Conservation (phyloP, 345 rosid species). For the Salix dunnii region DNA sequence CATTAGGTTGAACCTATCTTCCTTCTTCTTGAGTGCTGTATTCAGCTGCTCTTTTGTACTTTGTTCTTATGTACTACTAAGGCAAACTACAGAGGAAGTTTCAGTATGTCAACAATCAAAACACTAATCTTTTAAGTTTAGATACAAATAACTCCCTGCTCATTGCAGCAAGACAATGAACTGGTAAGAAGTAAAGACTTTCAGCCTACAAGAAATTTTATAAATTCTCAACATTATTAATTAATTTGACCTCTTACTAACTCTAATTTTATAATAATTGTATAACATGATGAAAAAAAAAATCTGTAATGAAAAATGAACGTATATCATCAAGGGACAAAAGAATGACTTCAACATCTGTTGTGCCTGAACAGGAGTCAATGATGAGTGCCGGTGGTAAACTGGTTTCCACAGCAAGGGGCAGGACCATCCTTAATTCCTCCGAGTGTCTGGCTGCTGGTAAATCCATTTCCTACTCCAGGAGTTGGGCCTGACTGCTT, state of each 20-base stretch:
- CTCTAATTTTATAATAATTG: background rate
- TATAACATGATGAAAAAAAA: background rate
- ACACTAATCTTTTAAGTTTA: too few relatives aligned
- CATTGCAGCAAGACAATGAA: background rate
- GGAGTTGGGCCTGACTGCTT: conserved; percentile 37
- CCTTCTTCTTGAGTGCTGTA: background rate
- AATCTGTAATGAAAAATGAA: background rate
- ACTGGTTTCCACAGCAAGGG: conserved; percentile 37
- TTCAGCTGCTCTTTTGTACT: background rate
- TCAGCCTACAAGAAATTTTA: background rate
- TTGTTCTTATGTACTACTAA: background rate
- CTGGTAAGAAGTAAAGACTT: background rate
- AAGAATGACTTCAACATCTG: background rate
- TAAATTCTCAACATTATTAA: background rate
- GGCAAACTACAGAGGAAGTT: background rate
- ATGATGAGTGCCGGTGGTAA: background rate
- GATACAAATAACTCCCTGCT: background rate
- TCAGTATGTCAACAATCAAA: background rate
- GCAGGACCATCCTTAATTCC: conserved; percentile 32
- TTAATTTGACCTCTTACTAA: background rate
- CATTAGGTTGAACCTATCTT: background rate
- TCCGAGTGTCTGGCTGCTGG: background rate
- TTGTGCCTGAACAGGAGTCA: background rate
- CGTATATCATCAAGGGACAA: background rate
- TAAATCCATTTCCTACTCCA: conserved; percentile 7